These are phyloP conservation scores for Penicillium thymicola DNA, from an alignment of 2,329 filamentous ascomycete species.

Conservation along the genomic window DNA sequence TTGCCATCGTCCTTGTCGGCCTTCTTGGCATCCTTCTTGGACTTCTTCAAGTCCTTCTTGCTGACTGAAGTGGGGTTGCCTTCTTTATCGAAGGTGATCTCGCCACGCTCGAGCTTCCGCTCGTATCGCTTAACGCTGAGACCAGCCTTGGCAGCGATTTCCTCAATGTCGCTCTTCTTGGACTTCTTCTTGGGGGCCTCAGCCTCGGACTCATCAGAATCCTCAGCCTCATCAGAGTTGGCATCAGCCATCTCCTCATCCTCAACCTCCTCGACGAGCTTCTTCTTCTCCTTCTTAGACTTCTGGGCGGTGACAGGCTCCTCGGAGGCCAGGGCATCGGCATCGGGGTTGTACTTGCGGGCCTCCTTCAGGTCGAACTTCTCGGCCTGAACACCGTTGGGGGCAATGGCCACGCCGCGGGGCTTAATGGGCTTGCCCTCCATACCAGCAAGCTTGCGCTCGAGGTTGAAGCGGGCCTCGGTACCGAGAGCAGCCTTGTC, in stretches of 20 bases:
- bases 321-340: conserved; percentile 74
- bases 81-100: conserved; percentile 64
- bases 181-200: conserved; percentile 31
- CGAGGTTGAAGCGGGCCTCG: conserved; percentile 48
- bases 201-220: conserved; percentile 31
- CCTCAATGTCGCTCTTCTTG: conserved; percentile 51
- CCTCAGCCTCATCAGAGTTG: conserved; percentile 34
- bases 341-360: conserved; percentile 90
- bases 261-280: conserved; percentile 46
- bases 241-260: conserved; percentile 47
- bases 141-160: conserved; percentile 64
- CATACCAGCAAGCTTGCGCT: conserved; percentile 54
- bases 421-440: conserved; percentile 87
- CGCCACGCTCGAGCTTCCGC: conserved; percentile 72
- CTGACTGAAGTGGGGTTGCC: conserved; percentile 65
- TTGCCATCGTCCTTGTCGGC: conserved; percentile 58
- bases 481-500: conserved; percentile 80
- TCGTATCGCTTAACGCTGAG: conserved; percentile 74
- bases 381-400: conserved; percentile 65
- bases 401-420: conserved; percentile 70
- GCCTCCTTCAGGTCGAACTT: conserved; percentile 86
- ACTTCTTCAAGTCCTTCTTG: conserved; percentile 75
- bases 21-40: conserved; percentile 61
- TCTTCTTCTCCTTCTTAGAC: conserved; percentile 42
- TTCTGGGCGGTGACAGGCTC: conserved; percentile 48